Base-by-base conservation (phyloP, 495 filamentous ascomycete species). In the Aspergillus conjunctus region DNA sequence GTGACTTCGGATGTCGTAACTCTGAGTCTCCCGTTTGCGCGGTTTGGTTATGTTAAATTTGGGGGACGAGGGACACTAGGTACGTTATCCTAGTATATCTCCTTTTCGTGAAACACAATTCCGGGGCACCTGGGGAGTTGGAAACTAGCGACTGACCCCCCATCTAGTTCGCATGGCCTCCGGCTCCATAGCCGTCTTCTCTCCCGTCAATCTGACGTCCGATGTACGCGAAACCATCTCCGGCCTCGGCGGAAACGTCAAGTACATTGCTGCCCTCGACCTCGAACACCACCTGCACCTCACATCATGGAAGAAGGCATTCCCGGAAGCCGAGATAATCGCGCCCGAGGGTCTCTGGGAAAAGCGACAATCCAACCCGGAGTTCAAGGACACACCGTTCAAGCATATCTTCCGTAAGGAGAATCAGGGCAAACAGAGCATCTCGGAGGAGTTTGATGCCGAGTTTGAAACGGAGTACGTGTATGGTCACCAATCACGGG, bases 221-320 rank as follows among this genome's bases (percentile, higher is more conserved):
- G 87, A 91, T 59, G 88, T 92, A n/a, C 83, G 83, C 59, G 76
- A 83, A 52, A 88, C 84, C 44, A 77, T 96, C 41, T 66, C 79
- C 31, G 73, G 77, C n/a, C 75, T 92, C 21, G 91, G 91, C 56
- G 82, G 83, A 44, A 79, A 86, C 22, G 86, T 98, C 49, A 81
- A 79, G 50, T 97, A 98, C 79, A 85, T 98, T 60, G 82, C 92
- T 11, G 92, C 93, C 5, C 82, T 87, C 18, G 94, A 98, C 69
- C 83, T 92, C 18, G 89, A 97, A 74, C 94, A 98, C 74, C 93
- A 98, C 80, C 89, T 98, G 69, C 92, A 91, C 77, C 68, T 98
- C 17, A 86, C 88, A 1, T 75, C 88, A 12, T 98, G 94, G 95
- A 85, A 89, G 59, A 73, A 81, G 17, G 91, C 84, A 6, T 98